Base-by-base conservation (phyloP, 345 rosid genomes). In the Moricandia moricandioides region DNA sequence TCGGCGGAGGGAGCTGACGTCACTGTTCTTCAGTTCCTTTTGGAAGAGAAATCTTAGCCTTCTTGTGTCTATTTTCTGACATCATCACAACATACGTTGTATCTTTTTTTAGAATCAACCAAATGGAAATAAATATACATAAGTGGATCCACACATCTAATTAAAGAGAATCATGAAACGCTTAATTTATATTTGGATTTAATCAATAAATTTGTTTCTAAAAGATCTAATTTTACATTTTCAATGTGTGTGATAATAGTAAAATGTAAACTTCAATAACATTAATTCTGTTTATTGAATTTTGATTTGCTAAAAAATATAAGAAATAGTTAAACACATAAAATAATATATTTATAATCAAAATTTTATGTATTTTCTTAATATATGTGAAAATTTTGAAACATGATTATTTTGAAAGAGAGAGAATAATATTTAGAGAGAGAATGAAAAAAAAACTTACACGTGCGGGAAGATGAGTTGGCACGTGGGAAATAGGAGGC, bases 21-120 rank as follows among this genome's bases (percentile, higher is more conserved):
- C 99, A 71, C 98, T 93, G 84, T 89, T 92, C 90, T 89, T 92
- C 67, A 95, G 92, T 62, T 90, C 93, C 87, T 95, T 92, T 58
- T 90, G 94, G 83, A 95, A 95, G 9, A 92, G 93, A 80, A 92
- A 95, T 70, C 82, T 85, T 75, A 92, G 63, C 75, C 85, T 87
- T 81, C 78, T 72, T n/a, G 86, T 81, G 82, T 95, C 92, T 43
- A 88, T 82, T 49, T 73, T 96, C 98, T 91, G 78, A 87, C 88
- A 65, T 69, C 66, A 60, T 52, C n/a, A 59, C 9, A n/a, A 43
- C 4, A 45, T 33, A 62, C 61, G 49, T 27, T 52, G 65, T 54
- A 68, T 62, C 43, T 21, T 26, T 70, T 70, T 18, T 21, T 10
- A 49, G 52, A 59, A 35, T 27, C 30, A 55, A 49, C 18, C 12